A percentile compares a stretch with the other conserved stretches of the same genome.
These are phyloP conservation scores for Pseudogymnoascus sp. DNA, from an alignment of 2,329 filamentous ascomycete genomes.

Conservation along the genomic window DNA sequence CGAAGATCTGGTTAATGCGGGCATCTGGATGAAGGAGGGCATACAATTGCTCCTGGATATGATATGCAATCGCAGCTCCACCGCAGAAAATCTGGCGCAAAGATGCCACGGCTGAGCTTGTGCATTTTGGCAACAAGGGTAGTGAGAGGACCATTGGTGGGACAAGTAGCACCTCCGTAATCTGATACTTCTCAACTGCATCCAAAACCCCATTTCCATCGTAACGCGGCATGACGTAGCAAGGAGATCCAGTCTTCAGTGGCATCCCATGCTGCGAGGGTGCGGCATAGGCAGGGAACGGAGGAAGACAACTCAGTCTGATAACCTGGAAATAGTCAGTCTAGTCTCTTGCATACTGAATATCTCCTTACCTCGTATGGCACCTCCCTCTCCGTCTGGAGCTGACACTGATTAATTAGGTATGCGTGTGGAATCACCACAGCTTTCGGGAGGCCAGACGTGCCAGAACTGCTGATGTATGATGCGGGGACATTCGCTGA, in stretches of 20 bases:
- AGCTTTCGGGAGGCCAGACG: constrained; percentile 53
- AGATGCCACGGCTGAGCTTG: constrained; percentile 37
- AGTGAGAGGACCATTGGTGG: constrained; percentile 70
- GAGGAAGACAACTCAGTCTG: constrained; percentile 46
- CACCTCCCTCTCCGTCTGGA: constrained; percentile 45
- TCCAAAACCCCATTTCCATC: constrained; percentile 66
- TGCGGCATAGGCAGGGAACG: constrained; percentile 62
- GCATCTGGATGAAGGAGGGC: constrained; percentile 35
- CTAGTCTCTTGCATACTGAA: constrained; percentile 47
- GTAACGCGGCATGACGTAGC: constrained; percentile 74
- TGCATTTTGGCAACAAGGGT: constrained; percentile 6
- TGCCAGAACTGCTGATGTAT: constrained; percentile 37
- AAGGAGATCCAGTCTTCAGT: constrained; percentile 56
- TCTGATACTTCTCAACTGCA: constrained; percentile 58
- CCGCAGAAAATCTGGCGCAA: constrained; percentile 40
- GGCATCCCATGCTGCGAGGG: constrained; percentile 68
- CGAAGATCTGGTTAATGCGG: constrained; percentile 42
- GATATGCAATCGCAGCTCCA: constrained; percentile 41
- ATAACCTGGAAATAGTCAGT: constrained; percentile 27
- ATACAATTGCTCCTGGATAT: constrained; percentile 34
- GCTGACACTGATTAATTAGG: constrained; percentile 33
- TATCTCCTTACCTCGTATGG: constrained; percentile 52
- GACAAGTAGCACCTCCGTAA: constrained; percentile 61
- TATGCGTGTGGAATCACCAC: constrained; percentile 32
- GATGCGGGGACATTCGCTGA: constrained; percentile 33